Evolutionary conservation across 208 protist species (phyloP), one percentile per base, ranked within the genome.

Genomic region (Porcisia deanei): DNA sequence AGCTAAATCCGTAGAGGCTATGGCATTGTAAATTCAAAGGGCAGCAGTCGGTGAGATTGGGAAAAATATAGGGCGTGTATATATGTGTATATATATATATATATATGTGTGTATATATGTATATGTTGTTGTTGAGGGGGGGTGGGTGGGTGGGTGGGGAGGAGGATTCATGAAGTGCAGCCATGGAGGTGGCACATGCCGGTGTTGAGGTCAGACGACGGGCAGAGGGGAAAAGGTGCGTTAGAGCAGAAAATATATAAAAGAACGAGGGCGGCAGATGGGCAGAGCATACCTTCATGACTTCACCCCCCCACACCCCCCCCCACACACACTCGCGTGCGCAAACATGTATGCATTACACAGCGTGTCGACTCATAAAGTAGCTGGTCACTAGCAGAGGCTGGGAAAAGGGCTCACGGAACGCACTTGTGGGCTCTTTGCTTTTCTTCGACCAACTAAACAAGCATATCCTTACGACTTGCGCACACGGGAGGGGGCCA

Each of bases 1-100:
- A 75, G 52, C 53, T 59, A 49, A 65, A 58, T 53, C 12, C 77
- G 57, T 65, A 49, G 22, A 64, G n/a, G 41, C 54, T 18, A 2
- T 30, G 5, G 20, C 9, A 47, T 52, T 49, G 25, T 53, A 54
- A 63, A 25, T 47, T 49, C 8, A 10, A 4, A 63, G 37, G 39
- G 12, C 54, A 60, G 49, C 16, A 71, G 49, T 73, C 47, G 37
- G 25, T 3, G 14, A 41, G 65, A 20, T 39, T 3, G n/a, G 43
- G 34, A 30, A 70, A 57, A 57, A 41, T 12, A 41, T 67, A 22
- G 18, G 3, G 5, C 25, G 61, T 16, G 25, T 18, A 22, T 4
- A 41, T 5, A 67, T 18, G 22, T n/a, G 34, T 22, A 67, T 16
- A 41, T 20, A 49, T 8, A 12, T 12, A 30, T 37, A 30, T 18